Base-by-base conservation (phyloP, 306 rosid species). In the Mimosa pudica region DNA sequence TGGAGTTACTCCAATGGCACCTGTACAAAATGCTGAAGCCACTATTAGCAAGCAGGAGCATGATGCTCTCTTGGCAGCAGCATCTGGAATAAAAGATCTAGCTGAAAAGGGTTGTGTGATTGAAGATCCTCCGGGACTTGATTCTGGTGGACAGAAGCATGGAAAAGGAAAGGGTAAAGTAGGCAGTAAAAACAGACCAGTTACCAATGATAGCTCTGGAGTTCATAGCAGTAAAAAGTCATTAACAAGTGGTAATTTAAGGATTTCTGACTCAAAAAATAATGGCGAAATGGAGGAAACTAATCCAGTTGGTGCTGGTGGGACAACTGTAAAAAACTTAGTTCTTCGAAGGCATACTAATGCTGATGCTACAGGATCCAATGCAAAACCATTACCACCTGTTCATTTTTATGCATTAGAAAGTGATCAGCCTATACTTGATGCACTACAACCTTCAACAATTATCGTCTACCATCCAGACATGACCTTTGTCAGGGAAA, bases 381-480 rank as follows among this genome's bases (percentile, higher is more conserved):
- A 64, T 78, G 83, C 82, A 63, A 92, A 87, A 88, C 89, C 93
- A 58, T 67, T 89, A 49, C 97, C 97, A 42, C 92, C 91, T 0
- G 88, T 92, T 82, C 91, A 92, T 61, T 91, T 95, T 86, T 85
- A 88, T 92, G 97, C 94, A 76, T 84, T 91, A 55, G 98, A 95
- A 90, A 92, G 97, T 85, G 95, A 92, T 82, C 97, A 89, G 65
- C 96, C 97, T 12, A 85, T 91, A 76, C 92, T 95, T 54, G 98
- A 92, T 83, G 83, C 85, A 78, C 87, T 92, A 87, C 90, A 88
- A 82, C 98, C 98, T 55, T 88, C 97, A 75, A 64, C 78, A 33
- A 79, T 95, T 81, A 81, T 94, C 80, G 97, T 92, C 62, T 94
- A 94, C 90, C 97, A 94, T 89, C 98, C 98, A 67, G 97, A 94